Evolutionary conservation across 2,329 filamentous ascomycete genomes (phyloP).

Genomic region (Trichoderma sp.): DNA sequence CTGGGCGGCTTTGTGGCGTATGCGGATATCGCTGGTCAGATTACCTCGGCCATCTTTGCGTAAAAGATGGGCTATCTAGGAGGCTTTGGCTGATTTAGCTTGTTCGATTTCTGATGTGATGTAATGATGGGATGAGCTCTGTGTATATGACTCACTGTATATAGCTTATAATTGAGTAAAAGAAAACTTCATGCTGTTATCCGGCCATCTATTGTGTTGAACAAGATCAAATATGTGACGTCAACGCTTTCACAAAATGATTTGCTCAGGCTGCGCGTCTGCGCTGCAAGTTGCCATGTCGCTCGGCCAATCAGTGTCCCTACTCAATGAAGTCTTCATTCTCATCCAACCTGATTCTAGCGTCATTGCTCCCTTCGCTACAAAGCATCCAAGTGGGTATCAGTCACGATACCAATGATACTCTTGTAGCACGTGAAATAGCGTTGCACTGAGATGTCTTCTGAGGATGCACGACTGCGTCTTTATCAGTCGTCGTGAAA

Average conservation of each 20-base stretch:
- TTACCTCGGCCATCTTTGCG: constrained; percentile 50
- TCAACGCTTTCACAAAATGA: background rate
- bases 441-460: background rate
- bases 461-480: background rate
- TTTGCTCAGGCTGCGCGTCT: background rate
- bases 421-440: background rate
- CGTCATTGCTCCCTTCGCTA: background rate
- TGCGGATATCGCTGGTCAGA: constrained; percentile 43
- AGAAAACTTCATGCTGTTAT: background rate
- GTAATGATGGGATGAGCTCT: background rate
- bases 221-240: background rate
- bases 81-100: constrained; percentile 27
- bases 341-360: background rate
- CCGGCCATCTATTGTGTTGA: background rate
- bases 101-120: background rate
- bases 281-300: background rate
- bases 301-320: background rate
- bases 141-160: constrained; percentile 10
- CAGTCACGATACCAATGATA: background rate
- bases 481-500: background rate
- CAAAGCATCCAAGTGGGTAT: background rate
- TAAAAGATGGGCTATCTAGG: constrained; percentile 19
- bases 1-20: constrained; percentile 48
- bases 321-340: background rate
- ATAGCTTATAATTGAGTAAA: background rate